phyloP scores from a whole-genome alignment of 345 rosid genomes.

The Litchi chinensis region DNA sequence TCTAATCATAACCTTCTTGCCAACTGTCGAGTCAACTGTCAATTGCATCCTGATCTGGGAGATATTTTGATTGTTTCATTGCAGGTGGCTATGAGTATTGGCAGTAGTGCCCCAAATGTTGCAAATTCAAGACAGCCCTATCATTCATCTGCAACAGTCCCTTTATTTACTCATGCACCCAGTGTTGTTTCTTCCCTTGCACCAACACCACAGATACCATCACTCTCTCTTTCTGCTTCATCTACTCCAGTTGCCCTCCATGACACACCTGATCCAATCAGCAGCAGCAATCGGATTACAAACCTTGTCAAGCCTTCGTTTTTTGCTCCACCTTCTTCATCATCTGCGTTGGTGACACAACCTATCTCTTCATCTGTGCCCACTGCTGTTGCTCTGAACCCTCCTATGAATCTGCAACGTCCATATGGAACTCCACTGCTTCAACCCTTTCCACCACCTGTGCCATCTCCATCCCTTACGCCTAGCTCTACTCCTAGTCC shows the following conservation, averaged over 20 bases:
- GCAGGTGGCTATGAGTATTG: slow-evolving; percentile 46
- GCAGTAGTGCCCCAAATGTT: slow-evolving; percentile 40
- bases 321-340: slow-evolving; percentile 46
- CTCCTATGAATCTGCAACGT: slow-evolving; percentile 55
- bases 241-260: slow-evolving; percentile 32
- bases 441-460: slow-evolving; percentile 75
- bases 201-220: slow-evolving; percentile 37
- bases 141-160: slow-evolving; percentile 37
- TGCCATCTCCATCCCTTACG: slow-evolving; percentile 63
- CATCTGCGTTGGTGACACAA: slow-evolving; percentile 48
- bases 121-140: slow-evolving; percentile 41
- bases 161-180: slow-evolving; percentile 42
- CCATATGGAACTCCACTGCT: slow-evolving; percentile 68
- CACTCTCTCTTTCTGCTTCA: slow-evolving; percentile 41
- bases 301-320: slow-evolving; percentile 67
- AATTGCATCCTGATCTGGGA: slow-evolving; percentile 11
- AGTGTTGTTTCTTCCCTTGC: slow-evolving; percentile 31
- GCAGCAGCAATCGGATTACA: slow-evolving; percentile 39
- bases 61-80: slow-evolving; percentile 14
- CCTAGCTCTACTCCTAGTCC: slow-evolving; percentile 34
- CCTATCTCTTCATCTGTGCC: slow-evolving; percentile 47
- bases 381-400: slow-evolving; percentile 40
- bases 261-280: slow-evolving; percentile 40
- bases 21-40: not conserved
- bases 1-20: not conserved